Conservation (phyloP, 345 rosid species). For the Populus deltoides region DNA sequence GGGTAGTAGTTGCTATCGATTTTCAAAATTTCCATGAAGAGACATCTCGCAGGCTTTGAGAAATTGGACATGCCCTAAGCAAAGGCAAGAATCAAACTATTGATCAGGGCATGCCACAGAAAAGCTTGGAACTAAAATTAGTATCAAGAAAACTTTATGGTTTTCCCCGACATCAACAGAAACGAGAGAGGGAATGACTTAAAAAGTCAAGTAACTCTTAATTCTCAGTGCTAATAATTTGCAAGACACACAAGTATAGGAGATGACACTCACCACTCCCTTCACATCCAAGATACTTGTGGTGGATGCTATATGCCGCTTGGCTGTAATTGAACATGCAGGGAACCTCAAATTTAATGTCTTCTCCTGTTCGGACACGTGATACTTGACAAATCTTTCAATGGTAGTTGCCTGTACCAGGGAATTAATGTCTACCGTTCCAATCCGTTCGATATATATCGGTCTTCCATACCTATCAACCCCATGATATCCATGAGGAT, state of each 20-base stretch:
- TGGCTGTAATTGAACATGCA: constrained; percentile 57
- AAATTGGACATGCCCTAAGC: constrained; percentile 59
- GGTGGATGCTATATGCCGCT: constrained; percentile 50
- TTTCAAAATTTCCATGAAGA: constrained; percentile 66
- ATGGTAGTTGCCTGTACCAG: constrained; percentile 41
- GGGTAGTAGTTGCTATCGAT: constrained; percentile 68
- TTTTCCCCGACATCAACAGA: background rate
- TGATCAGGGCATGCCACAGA: constrained; percentile 8
- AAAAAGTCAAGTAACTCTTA: background rate
- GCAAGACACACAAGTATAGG: background rate
- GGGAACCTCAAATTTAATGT: constrained; percentile 48
- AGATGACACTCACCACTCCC: constrained; percentile 52
- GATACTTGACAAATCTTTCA: constrained; percentile 51
- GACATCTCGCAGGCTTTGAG: constrained; percentile 58
- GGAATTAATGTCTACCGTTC: constrained; percentile 50
- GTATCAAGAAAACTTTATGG: background rate
- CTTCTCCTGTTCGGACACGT: constrained; percentile 59
- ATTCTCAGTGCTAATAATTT: background rate
- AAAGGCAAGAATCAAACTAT: constrained; percentile 20
- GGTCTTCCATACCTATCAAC: constrained; percentile 61
- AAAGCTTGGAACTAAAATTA: background rate
- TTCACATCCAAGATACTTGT: constrained; percentile 61
- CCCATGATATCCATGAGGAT: constrained; percentile 67
- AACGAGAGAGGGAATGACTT: background rate
- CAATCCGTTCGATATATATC: constrained; percentile 53